Conservation (phyloP, 1,139 yeast genomes). For the Pichia inconspicua region DNA sequence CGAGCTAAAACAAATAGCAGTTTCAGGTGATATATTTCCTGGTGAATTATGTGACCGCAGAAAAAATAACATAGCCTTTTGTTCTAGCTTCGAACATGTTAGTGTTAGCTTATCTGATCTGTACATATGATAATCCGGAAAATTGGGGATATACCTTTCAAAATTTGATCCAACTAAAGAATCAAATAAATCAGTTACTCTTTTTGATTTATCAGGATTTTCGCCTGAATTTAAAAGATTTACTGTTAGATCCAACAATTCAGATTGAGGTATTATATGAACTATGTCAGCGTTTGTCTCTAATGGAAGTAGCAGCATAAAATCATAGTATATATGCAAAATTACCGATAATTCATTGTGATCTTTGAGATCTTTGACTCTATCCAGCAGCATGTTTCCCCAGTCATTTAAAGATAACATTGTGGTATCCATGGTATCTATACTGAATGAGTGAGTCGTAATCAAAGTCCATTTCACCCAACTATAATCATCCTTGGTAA, state of each 20-base stretch:
- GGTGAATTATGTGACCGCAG: not conserved
- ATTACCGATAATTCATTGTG: not conserved
- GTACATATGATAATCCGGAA: not conserved
- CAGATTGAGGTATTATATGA: not conserved
- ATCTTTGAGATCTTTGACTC: not conserved
- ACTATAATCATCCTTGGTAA: not conserved
- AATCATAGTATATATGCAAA: not conserved
- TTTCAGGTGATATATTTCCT: not conserved
- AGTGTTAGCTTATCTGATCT: not conserved
- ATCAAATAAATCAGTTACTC: not conserved
- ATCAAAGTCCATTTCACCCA: not conserved
- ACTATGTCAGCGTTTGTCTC: not conserved
- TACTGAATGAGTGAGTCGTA: too few relatives aligned
- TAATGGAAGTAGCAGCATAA: not conserved
- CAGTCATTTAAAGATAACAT: not conserved
- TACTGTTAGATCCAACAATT: not conserved
- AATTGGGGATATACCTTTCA: not conserved
- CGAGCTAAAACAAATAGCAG: slow-evolving; percentile 1
- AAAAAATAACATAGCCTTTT: not conserved
- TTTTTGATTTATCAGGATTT: not conserved
- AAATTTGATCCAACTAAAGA: not conserved
- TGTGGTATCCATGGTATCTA: not conserved
- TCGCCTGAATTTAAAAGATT: not conserved
- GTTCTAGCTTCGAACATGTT: not conserved
- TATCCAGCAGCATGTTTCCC: not conserved